These are phyloP conservation scores for Didymella pinodella DNA, from an alignment of 2,329 filamentous ascomycete species.

Conservation along the genomic window DNA sequence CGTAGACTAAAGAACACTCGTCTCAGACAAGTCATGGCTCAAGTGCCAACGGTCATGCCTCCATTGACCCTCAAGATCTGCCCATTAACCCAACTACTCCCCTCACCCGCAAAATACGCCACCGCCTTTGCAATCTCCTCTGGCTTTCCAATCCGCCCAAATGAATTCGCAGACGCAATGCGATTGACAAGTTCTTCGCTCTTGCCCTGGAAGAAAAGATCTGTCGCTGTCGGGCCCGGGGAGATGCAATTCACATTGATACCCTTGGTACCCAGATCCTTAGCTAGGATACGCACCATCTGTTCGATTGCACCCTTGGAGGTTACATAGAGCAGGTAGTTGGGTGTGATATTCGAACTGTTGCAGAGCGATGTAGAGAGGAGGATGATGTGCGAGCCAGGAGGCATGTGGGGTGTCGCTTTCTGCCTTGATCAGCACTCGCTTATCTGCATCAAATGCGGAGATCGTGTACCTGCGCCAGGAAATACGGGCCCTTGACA, in stretches of 20 bases:
- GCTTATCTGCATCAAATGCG: not conserved
- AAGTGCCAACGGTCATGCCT: constrained; percentile 32
- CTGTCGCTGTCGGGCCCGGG: constrained; percentile 64
- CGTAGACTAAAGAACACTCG: not conserved
- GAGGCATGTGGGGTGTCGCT: constrained; percentile 33
- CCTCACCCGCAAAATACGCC: constrained; percentile 28
- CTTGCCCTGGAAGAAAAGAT: constrained; percentile 61
- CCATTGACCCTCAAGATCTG: constrained; percentile 42
- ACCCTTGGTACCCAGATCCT: constrained; percentile 62
- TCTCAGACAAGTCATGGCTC: not conserved
- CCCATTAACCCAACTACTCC: constrained; percentile 38
- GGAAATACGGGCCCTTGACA: constrained; percentile 40
- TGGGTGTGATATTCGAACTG: constrained; percentile 27
- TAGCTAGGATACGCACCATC: constrained; percentile 63
- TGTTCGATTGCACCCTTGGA: constrained; percentile 69
- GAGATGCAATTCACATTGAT: constrained; percentile 62
- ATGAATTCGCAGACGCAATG: constrained; percentile 33
- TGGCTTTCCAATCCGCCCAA: constrained; percentile 30
- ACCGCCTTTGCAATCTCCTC: constrained; percentile 40
- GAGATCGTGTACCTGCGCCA: constrained; percentile 27
- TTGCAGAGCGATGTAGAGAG: constrained; percentile 31
- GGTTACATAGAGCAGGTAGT: constrained; percentile 55
- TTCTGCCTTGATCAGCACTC: constrained; percentile 23
- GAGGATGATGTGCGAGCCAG: constrained; percentile 29
- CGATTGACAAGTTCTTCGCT: constrained; percentile 31